Conservation (phyloP, 257 asterid genomes). For the Knoxia roxburghii region DNA sequence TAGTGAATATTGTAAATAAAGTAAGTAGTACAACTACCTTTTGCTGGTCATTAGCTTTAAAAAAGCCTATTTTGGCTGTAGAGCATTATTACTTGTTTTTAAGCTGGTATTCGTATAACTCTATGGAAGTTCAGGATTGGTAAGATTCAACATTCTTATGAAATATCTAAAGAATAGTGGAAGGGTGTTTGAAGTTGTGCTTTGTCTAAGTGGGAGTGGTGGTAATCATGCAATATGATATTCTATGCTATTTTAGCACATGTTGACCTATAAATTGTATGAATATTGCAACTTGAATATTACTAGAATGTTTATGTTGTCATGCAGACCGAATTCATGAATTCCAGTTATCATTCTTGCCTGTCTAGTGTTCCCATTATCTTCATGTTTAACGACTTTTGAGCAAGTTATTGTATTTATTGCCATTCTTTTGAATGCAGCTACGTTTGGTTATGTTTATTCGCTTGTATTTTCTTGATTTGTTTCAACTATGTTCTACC, state of each 20-base stretch:
- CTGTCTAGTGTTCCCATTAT: too few species aligned
- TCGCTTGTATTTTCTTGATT: too few species aligned
- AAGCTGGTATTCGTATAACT: conserved; percentile 1
- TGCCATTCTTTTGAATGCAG: too few species aligned
- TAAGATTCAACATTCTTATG: not conserved
- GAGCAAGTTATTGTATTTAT: too few species aligned
- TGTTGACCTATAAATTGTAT: too few species aligned
- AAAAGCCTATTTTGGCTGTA: not conserved
- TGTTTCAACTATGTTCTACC: not conserved
- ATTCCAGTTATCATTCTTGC: not conserved
- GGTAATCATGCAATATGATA: too few species aligned
- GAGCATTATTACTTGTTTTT: not conserved
- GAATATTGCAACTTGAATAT: not conserved
- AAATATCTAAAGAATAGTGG: too few species aligned
- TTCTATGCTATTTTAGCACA: too few species aligned
- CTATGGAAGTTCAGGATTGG: not conserved
- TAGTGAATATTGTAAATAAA: conserved; percentile 34
- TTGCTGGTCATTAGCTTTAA: conserved; percentile 1
- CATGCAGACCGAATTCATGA: not conserved
- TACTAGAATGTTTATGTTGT: not conserved
- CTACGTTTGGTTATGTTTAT: too few species aligned
- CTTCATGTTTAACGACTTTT: too few species aligned
- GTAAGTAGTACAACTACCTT: conserved; percentile 10
- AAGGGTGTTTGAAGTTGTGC: too few species aligned
- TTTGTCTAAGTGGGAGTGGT: too few species aligned